A percentile compares a stretch with the other conserved stretches of the same genome.
phyloP scores from a whole-genome alignment of 2,329 filamentous ascomycete genomes.

The Trematosphaeria pertusa region DNA sequence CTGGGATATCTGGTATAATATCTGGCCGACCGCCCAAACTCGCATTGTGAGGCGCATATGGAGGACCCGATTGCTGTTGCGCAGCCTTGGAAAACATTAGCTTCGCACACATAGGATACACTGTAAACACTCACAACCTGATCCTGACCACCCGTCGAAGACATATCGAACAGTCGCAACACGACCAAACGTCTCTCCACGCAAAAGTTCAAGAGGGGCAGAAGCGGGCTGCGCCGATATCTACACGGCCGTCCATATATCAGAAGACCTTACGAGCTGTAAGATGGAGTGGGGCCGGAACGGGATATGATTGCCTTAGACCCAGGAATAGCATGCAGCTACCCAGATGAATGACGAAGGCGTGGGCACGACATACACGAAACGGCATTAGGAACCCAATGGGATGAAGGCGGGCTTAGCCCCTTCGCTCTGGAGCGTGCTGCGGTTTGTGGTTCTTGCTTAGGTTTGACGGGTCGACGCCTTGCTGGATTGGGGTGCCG shows the following conservation, averaged over 20 bases:
- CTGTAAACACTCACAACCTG: constrained; percentile 17
- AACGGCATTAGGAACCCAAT: constrained; percentile 16
- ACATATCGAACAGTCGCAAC: constrained; percentile 17
- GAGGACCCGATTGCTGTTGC: constrained; percentile 24
- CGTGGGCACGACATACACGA: constrained; percentile 21
- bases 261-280: constrained; percentile 16
- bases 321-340: constrained; percentile 24
- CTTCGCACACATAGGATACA: too few species aligned
- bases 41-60: constrained; percentile 36
- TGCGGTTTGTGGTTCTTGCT: constrained; percentile 12
- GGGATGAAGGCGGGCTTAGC: constrained; percentile 9
- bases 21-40: constrained; percentile 39
- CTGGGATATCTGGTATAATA: constrained; percentile 49
- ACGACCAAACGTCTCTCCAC: not conserved
- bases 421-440: constrained; percentile 11
- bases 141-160: constrained; percentile 14
- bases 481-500: constrained; percentile 23
- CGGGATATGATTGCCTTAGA: constrained; percentile 25
- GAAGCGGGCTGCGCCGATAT: too few species aligned
- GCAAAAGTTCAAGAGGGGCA: constrained; percentile 10
- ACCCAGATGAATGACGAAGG: constrained; percentile 31
- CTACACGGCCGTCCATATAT: constrained; percentile 35
- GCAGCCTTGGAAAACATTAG: constrained; percentile 18
- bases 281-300: constrained; percentile 23
- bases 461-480: constrained; percentile 16